A percentile compares a stretch with the other conserved stretches of the same genome.
phyloP scores from a whole-genome alignment of 148 eudicot genomes.

The Rhododendron molle region DNA sequence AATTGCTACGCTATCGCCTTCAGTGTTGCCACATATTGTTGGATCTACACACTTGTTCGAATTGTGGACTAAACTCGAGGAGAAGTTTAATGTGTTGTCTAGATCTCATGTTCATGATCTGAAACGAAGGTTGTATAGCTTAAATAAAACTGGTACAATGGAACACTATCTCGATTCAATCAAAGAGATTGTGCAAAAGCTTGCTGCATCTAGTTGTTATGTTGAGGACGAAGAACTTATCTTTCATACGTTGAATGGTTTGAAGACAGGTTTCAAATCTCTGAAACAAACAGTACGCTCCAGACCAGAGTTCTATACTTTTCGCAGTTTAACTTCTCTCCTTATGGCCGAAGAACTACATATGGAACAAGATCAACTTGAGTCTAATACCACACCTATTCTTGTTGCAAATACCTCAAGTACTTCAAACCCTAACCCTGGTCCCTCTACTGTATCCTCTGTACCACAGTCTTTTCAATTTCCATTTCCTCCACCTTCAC shows the following conservation, averaged over 20 bases:
- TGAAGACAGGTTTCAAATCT: too few species aligned
- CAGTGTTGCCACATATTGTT: not conserved
- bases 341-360: too few species aligned
- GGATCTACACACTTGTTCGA: not conserved
- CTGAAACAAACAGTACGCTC: too few species aligned
- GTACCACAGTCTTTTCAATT: too few species aligned
- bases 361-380: too few species aligned
- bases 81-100: not conserved
- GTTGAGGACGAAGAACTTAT: not conserved
- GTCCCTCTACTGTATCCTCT: too few species aligned
- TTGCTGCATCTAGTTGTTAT: not conserved
- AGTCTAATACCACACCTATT: too few species aligned
- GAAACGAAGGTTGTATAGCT: not conserved
- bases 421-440: too few species aligned
- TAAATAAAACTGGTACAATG: not conserved
- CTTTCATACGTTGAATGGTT: not conserved
- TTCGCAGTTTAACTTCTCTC: too few species aligned
- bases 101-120: not conserved
- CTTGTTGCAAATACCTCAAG: too few species aligned
- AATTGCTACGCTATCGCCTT: not conserved
- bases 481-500: too few species aligned
- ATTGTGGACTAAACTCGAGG: not conserved
- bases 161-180: not conserved
- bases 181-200: not conserved
- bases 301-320: too few species aligned